Evolutionary conservation across 2,329 filamentous ascomycete genomes (phyloP).

Genomic region (Alternaria triticimaculans): DNA sequence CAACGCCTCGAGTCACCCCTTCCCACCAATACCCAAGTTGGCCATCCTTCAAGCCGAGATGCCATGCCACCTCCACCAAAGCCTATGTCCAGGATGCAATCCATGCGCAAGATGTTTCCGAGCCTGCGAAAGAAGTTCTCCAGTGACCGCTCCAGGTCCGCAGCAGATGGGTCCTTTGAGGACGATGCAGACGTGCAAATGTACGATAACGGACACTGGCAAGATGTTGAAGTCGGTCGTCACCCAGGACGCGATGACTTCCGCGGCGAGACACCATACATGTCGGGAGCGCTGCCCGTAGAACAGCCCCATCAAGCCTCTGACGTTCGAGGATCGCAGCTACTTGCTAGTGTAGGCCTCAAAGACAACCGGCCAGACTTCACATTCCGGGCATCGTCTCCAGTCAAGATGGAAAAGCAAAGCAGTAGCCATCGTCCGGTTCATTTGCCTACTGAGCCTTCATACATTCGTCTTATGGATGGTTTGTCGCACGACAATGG

Average conservation of each 20-base stretch:
- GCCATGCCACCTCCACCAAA: constrained; percentile 50
- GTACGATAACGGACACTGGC: constrained; percentile 22
- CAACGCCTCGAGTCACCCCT: constrained; percentile 41
- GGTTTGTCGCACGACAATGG: constrained; percentile 27
- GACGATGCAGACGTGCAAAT: constrained; percentile 15
- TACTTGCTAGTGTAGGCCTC: constrained; percentile 6
- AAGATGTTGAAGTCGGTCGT: background rate
- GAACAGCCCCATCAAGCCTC: constrained; percentile 4
- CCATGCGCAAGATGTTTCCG: constrained; percentile 35
- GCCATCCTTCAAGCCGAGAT: constrained; percentile 35
- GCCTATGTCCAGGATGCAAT: constrained; percentile 34
- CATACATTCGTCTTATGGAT: constrained; percentile 44
- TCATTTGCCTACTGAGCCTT: constrained; percentile 29
- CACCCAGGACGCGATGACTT: constrained; percentile 1
- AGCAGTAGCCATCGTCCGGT: background rate
- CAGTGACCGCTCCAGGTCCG: constrained; percentile 8
- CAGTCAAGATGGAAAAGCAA: constrained; percentile 11
- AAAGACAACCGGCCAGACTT: constrained; percentile 17
- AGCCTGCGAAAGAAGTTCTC: constrained; percentile 32
- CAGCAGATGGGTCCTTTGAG: background rate
- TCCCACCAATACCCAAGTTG: constrained; percentile 22
- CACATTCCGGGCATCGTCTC: constrained; percentile 28
- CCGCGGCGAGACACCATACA: constrained; percentile 21
- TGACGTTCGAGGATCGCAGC: constrained; percentile 4
- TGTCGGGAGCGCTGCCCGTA: constrained; percentile 35